phyloP scores from a whole-genome alignment of 306 rosid species.

The Sophora flavescens region DNA sequence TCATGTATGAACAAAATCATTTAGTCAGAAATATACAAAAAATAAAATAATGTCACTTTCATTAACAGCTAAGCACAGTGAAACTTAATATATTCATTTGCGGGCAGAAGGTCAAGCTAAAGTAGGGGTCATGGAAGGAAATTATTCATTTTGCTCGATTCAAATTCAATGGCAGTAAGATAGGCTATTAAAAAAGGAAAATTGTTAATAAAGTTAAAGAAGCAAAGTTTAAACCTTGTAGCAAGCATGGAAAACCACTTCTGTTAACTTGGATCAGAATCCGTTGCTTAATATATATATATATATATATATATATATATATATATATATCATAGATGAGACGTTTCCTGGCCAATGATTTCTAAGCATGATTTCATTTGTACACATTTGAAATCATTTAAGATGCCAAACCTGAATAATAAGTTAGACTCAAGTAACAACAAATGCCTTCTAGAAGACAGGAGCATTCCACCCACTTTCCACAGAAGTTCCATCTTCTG shows the following conservation, averaged over 20 bases:
- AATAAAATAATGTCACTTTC: neutral
- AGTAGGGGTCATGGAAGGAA: neutral
- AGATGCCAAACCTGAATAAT: neutral
- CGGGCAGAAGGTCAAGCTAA: neutral
- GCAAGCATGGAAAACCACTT: neutral
- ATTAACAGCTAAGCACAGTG: neutral
- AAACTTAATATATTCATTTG: neutral
- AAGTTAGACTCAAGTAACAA: neutral
- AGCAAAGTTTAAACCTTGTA: neutral
- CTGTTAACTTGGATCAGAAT: neutral
- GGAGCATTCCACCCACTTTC: neutral
- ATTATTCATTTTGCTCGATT: neutral
- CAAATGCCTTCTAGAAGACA: neutral
- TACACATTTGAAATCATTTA: neutral
- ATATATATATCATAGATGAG: no score
- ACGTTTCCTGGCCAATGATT: slow-evolving; percentile 6
- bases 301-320: no score
- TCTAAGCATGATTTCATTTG: neutral
- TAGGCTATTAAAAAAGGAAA: no score
- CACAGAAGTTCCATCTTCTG: slow-evolving; percentile 15
- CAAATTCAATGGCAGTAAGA: neutral
- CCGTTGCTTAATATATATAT: neutral
- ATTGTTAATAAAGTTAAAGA: neutral
- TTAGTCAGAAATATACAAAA: neutral
- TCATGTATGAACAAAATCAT: neutral